Evolutionary conservation across 2,329 filamentous ascomycete genomes (phyloP), one percentile per base, ranked within the genome.

Genomic region (Xylariaceae sp.): DNA sequence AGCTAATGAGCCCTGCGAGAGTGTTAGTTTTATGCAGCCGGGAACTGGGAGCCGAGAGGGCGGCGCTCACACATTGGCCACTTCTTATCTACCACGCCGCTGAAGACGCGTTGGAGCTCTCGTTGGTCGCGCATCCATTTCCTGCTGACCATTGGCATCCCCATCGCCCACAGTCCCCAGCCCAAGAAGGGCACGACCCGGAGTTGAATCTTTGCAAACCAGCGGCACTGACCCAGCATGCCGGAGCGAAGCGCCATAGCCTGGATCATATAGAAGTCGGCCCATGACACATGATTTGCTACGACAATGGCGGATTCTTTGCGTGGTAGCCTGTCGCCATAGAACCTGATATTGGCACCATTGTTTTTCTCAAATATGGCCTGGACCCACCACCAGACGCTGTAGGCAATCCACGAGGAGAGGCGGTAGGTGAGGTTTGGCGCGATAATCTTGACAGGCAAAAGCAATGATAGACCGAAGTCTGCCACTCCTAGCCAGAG

Each of bases 261-360:
- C 60, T 83, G 78, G 48, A 82, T 76, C 67, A 81, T 72, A 64
- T 81, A 83, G 41, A 83, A 81, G 59, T 83, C 79, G 42, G 70
- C 67, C 79, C 78, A 83, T 38, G 68, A 69, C 30, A 80, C 71
- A 60, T 82, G 79, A 56, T 83, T 81, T 40, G 71, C 65, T 39
- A 83, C 63, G 24, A 83, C 74, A 39, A 83, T 72, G 40, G 77
- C 78, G 19, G 73, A 78, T 60, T 83, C 79, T n/a, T 66, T 67
- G 9, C 44, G 41, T 1, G 74, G 76, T 8, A 81, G 60, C 1
- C 52, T 44, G 48, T 78, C 72, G 13, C 77, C 78, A 7, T 76
- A 76, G 22, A 73, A 61, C 29, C 67, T 67, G 50, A 83, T 77
- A 39, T 61, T 48, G 31, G 74, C 78, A 30, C 69, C 69, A 51